Conservation (phyloP, 2,329 filamentous ascomycete genomes). For the Penicillium aurantiogriseum region DNA sequence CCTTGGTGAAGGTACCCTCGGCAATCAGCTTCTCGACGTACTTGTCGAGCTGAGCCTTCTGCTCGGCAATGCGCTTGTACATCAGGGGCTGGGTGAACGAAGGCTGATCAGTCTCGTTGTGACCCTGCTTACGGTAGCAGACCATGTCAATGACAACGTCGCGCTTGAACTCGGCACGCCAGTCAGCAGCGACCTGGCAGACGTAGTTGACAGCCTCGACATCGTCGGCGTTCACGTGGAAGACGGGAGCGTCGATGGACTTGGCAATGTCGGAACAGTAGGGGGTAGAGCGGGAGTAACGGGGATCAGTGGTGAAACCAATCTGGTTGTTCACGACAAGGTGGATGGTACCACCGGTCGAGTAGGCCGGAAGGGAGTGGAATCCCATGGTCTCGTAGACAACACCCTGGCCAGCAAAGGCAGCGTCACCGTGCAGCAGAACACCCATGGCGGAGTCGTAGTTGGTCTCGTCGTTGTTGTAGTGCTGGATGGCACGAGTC, state of each 20-base stretch:
- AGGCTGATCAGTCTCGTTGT: conserved; percentile 99
- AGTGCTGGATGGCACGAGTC: conserved; percentile 96
- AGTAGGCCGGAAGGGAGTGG: conserved; percentile 92
- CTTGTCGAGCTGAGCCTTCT: conserved; percentile 81
- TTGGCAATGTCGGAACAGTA: conserved; percentile 99
- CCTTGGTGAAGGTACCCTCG: conserved; percentile 93
- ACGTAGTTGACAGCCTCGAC: conserved; percentile 98
- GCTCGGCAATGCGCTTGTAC: conserved; percentile 94
- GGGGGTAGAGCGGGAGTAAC: conserved; percentile 92
- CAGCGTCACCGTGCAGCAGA: conserved; percentile 93
- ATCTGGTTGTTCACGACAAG: conserved; percentile 99
- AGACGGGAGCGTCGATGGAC: conserved; percentile 95
- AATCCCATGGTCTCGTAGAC: conserved; percentile 99
- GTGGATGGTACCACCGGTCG: conserved; percentile 95
- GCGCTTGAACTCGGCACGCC: conserved; percentile 97
- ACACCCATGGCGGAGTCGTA: conserved; percentile 93
- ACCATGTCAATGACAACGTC: conserved; percentile 98
- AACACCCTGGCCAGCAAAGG: conserved; percentile 92
- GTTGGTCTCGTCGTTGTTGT: conserved; percentile 92
- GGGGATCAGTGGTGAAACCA: conserved; percentile 97
- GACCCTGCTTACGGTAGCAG: conserved; percentile 97
- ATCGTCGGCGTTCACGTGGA: conserved; percentile 98
- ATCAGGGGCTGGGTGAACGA: conserved; percentile 99
- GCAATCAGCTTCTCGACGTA: conserved; percentile 88
- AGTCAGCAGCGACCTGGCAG: conserved; percentile 94